Evolutionary conservation across 2,329 filamentous ascomycete genomes (phyloP).

Genomic region (Arthroderma uncinatum): DNA sequence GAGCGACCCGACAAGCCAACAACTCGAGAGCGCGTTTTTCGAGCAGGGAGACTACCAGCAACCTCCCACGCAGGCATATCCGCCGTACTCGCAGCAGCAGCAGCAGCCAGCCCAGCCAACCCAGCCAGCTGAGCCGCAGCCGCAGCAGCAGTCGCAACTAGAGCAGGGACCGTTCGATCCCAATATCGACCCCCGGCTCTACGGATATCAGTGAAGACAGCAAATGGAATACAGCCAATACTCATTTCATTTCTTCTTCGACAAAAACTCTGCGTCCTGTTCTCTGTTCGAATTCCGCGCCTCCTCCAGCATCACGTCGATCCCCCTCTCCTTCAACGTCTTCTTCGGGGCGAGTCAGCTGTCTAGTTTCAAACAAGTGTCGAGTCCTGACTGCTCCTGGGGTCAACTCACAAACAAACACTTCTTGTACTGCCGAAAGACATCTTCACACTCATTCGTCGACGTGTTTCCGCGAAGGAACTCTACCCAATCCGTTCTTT

Average conservation of each 20-base stretch:
- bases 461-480: conserved; percentile 78
- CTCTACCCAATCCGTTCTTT: conserved; percentile 45
- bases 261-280: conserved; percentile 49
- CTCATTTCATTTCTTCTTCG: conserved; percentile 3
- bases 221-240: neutral
- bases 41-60: neutral
- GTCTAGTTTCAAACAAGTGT: neutral
- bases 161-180: neutral
- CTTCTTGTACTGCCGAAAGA: conserved; percentile 81
- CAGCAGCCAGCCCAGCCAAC: neutral
- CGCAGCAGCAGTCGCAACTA: neutral
- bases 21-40: neutral
- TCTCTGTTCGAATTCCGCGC: conserved; percentile 82
- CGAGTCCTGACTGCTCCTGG: neutral
- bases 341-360: conserved; percentile 55
- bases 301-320: conserved; percentile 86
- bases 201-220: conserved; percentile 3
- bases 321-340: conserved; percentile 76
- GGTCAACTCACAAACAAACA: conserved; percentile 60
- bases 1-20: neutral
- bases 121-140: neutral
- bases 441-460: conserved; percentile 70
- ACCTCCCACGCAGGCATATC: neutral
- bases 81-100: neutral
- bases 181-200: neutral